Evolutionary conservation across 2,329 filamentous ascomycete species (phyloP).

Genomic region (Arthrocladium fulminans): DNA sequence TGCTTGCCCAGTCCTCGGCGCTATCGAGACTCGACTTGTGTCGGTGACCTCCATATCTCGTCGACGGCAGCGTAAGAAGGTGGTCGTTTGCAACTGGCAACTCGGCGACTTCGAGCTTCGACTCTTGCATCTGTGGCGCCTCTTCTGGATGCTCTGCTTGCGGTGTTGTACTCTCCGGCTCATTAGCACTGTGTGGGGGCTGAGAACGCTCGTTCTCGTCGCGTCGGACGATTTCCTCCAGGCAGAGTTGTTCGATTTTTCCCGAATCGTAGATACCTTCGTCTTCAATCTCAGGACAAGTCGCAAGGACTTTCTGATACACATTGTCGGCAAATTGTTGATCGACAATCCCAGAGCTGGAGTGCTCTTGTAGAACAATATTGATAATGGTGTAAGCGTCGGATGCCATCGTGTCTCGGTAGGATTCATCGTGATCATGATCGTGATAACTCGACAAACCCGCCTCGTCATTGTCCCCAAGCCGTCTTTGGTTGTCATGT

Average conservation of each 20-base stretch:
- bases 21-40: constrained; percentile 37
- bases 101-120: background rate
- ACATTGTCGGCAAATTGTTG: constrained; percentile 24
- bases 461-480: background rate
- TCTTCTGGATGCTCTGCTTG: constrained; percentile 5
- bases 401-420: constrained; percentile 11
- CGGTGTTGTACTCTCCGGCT: background rate
- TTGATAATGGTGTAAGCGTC: constrained; percentile 24
- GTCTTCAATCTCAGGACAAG: constrained; percentile 46
- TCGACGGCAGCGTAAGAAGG: constrained; percentile 10
- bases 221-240: constrained; percentile 37
- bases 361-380: constrained; percentile 21
- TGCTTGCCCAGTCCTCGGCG: constrained; percentile 41
- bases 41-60: constrained; percentile 15
- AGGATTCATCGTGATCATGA: constrained; percentile 14
- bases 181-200: background rate
- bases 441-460: background rate
- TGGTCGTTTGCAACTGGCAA: background rate
- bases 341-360: constrained; percentile 26
- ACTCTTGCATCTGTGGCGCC: constrained; percentile 6
- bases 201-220: background rate
- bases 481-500: background rate
- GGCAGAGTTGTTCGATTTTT: constrained; percentile 47
- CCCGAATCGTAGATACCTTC: constrained; percentile 47
- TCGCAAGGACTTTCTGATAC: constrained; percentile 33